phyloP scores from a whole-genome alignment of 345 rosid species.

The Anastatica hierochuntica region DNA sequence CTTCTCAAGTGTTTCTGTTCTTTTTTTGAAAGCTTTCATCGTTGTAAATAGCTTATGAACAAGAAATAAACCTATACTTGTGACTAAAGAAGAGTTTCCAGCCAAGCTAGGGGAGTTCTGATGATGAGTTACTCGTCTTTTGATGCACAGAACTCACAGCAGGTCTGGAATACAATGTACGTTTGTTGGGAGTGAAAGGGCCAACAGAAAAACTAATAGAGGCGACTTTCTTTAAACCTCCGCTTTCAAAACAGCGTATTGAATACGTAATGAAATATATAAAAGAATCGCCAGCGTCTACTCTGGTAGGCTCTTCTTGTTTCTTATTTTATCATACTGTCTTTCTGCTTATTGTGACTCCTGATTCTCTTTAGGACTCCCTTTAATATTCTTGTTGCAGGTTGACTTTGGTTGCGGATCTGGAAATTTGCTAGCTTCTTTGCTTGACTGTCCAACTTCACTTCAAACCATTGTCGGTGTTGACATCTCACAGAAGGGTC shows the following conservation, averaged over 20 bases:
- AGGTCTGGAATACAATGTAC: conserved; percentile 40
- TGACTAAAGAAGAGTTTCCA: neutral
- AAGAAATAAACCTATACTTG: neutral
- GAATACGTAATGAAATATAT: conserved; percentile 80
- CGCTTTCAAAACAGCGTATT: conserved; percentile 90
- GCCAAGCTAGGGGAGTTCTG: conserved; percentile 1
- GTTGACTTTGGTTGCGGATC: conserved; percentile 94
- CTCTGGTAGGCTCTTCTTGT: conserved; percentile 42
- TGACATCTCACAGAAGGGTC: conserved; percentile 74
- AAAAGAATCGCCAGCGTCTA: conserved; percentile 54
- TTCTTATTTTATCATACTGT: no score
- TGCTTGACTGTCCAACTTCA: conserved; percentile 64
- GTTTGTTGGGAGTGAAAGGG: conserved; percentile 53
- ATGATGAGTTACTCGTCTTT: conserved; percentile 2
- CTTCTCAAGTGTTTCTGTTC: no score
- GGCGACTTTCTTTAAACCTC: conserved; percentile 85
- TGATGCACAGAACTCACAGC: conserved; percentile 32
- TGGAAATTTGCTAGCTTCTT: conserved; percentile 76
- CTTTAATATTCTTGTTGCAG: conserved; percentile 28
- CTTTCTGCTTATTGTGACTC: no score
- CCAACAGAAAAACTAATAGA: conserved; percentile 92
- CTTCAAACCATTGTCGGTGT: conserved; percentile 67
- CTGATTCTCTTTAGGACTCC: neutral
- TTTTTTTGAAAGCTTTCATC: no score
- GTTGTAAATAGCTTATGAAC: no score